Percentiles rank a stretch among this genome's conserved stretches.
These are phyloP conservation scores for Triticum dicoccoides DNA, from an alignment of 176 grass and related monocot species.

Conservation along the genomic window DNA sequence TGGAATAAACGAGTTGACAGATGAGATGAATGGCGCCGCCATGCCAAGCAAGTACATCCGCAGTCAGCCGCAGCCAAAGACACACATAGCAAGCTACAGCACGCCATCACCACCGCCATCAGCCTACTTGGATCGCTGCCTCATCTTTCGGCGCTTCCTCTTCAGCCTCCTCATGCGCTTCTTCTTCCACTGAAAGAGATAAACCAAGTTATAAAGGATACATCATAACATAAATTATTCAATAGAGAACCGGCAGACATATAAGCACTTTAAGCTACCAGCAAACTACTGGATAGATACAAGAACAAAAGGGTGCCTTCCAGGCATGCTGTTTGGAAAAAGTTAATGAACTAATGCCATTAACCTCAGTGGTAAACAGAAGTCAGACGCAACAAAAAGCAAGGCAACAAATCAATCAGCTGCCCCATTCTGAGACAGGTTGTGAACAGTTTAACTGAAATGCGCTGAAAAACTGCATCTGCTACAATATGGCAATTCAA, in stretches of 20 bases:
- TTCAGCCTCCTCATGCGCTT: conserved; percentile 98
- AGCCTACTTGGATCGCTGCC: conserved; percentile 91
- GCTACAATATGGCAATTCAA: background rate
- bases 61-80: background rate
- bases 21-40: background rate
- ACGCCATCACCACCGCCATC: background rate
- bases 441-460: background rate
- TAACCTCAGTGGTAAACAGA: no score
- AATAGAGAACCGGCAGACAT: background rate
- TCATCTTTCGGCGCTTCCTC: conserved; percentile 99
- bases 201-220: background rate
- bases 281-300: background rate
- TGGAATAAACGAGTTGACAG: conserved; percentile 25
- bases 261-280: background rate
- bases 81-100: background rate
- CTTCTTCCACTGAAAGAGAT: conserved; percentile 82
- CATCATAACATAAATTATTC: no score
- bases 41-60: background rate
- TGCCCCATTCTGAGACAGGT: background rate
- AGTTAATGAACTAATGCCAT: no score
- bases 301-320: background rate
- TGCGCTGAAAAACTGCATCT: background rate
- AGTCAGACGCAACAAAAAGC: background rate
- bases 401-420: background rate
- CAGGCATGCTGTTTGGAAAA: background rate